Evolutionary conservation across 148 eudicot genomes (phyloP), one percentile per base, ranked within the genome.

Genomic region (Vaccinium myrtillus): DNA sequence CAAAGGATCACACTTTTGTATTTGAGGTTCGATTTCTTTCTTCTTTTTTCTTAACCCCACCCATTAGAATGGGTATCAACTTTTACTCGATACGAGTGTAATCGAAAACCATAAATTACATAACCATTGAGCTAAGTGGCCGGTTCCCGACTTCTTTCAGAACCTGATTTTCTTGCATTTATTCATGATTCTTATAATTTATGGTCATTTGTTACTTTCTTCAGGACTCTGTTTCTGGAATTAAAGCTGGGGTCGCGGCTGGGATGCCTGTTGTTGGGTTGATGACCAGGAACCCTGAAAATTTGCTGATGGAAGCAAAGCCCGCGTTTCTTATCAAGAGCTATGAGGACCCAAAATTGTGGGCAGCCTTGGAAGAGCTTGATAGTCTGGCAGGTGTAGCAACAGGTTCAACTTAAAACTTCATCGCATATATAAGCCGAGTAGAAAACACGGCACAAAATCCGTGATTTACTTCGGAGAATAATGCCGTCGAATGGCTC

Each of bases 201-300:
- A 3, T 6, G 6, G 54, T 81, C 54, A 9, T 58, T 54, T 51
- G 59, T 86, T 75, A n/a, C 51, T 71, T 71, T 83, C 77, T 75
- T 46, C 77, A 94, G 99, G 99, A 96, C 86, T 96, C 98, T 63
- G 92, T 89, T 51, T 96, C 99, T 30, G 98, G 99, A 78, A 96
- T 93, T 73, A 93, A 85, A 90, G 99, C 98, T 50, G 99, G 98
- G 18, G 95, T 94, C 11, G 98, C 94, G 16, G 98, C 99, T 65
- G 97, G 98, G 81, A 92, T 94, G 93, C 99, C 99, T 8, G 98
- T 96, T 49, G 87, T 96, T 59, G 99, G 98, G 30, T 85, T 96
- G 82, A 82, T 89, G 61, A 91, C 94, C 61, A 85, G 99, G 89
- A 96, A 96, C 80, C 98, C 98, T 0, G 94, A 90, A 67, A 75